Evolutionary conservation across 768 basidiomycete genomes (phyloP), one percentile per base, ranked within the genome.

Genomic region (Tricholoma saponaceum): DNA sequence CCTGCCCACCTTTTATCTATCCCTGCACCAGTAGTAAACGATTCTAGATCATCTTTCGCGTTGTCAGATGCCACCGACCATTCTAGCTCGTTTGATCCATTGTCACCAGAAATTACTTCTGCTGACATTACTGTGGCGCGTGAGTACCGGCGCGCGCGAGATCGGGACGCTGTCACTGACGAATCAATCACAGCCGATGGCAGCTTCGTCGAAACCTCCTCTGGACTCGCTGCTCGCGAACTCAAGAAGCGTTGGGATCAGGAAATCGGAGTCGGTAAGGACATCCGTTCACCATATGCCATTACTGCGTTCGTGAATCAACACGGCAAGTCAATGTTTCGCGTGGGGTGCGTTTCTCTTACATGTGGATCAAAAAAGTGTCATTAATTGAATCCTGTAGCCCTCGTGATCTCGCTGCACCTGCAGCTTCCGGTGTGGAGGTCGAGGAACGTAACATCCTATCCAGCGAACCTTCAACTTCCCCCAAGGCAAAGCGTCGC

Each of bases 261-360:
- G 51, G 73, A 79, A 43, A 69, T 84, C 33, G 86, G 89, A 12
- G 87, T 92, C 28, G 80, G 83, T 14, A 79, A 80, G 64, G 77
- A 83, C 58, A 76, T 85, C 10, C 83, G 87, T 28, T 92, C 90
- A 12, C 90, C 91, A 2, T 93, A 86, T 67, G 84, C 84, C 37
- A 89, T 91, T 64, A 92, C 90, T n/a, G 85, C 86, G 7, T 85
- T 89, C 64, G 80, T 88, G 50, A 92, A 90, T 67, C 89, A 91
- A 67, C 84, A 89, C 70, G 91, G 91, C 54, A 85, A 84, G 64
- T 78, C 81, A 67, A 83, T 89, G 78, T 92, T 78, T 72, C 86
- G 91, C 51, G 80, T 94, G 46, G 85, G 89, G 90, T 91, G 59
- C 70, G 86, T 80, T 28, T 39, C 53, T 25, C 58, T 54, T 32